A percentile compares a stretch with the other conserved stretches of the same genome.
phyloP scores from a whole-genome alignment of 2,329 filamentous ascomycete genomes.

The Emmonsia crescens region DNA sequence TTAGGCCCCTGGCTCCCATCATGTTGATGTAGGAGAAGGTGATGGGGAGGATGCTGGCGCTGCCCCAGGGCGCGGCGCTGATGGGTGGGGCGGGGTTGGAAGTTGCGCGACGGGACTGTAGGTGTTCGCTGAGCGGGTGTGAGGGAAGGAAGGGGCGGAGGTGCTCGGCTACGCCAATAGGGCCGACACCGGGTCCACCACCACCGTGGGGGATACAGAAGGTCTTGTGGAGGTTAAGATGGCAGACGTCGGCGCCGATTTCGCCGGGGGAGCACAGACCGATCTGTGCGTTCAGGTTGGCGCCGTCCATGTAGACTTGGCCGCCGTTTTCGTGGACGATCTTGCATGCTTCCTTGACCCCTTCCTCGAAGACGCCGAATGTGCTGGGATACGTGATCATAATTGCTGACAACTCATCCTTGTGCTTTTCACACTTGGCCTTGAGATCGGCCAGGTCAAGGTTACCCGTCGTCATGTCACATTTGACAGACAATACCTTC shows the following conservation, averaged over 20 bases:
- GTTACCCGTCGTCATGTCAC: constrained; percentile 76
- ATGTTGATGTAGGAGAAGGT: constrained; percentile 91
- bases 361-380: constrained; percentile 87
- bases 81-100: constrained; percentile 51
- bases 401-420: constrained; percentile 75
- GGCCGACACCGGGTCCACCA: constrained; percentile 84
- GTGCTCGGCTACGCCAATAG: constrained; percentile 81
- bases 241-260: constrained; percentile 93
- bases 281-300: constrained; percentile 98
- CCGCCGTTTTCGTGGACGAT: constrained; percentile 80
- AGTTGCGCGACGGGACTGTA: constrained; percentile 29
- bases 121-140: constrained; percentile 48
- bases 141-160: constrained; percentile 66
- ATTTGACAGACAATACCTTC: constrained; percentile 87
- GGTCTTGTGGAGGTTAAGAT: constrained; percentile 95
- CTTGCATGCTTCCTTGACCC: constrained; percentile 72
- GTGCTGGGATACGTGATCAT: constrained; percentile 97
- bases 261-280: constrained; percentile 89
- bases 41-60: constrained; percentile 85
- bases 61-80: constrained; percentile 74
- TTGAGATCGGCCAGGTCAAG: constrained; percentile 77
- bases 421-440: constrained; percentile 79
- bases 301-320: constrained; percentile 96
- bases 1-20: constrained; percentile 77
- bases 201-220: constrained; percentile 97